Conservation (phyloP, 257 asterid genomes). For the Nicotiana noctiflora region DNA sequence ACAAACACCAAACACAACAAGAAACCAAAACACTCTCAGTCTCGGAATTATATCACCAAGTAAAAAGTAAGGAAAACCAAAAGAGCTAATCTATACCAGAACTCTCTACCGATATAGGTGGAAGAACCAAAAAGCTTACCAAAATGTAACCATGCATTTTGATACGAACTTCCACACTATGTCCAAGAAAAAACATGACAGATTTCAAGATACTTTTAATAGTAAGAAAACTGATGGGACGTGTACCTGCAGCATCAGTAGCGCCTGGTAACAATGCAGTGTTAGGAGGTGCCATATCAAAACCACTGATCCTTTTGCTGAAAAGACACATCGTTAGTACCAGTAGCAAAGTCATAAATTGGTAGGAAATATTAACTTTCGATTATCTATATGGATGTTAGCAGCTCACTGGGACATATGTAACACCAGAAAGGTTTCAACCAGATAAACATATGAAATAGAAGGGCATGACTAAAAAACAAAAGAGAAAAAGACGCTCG, state of each 20-base stretch:
- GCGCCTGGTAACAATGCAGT: constrained; percentile 54
- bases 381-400: not conserved
- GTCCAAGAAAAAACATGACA: constrained; percentile 37
- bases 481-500: not conserved
- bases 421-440: not conserved
- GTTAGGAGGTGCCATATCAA: constrained; percentile 94
- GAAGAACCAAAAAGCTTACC: constrained; percentile 75
- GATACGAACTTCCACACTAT: constrained; percentile 80
- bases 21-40: constrained; percentile 94
- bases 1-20: constrained; percentile 98
- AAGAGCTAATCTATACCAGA: constrained; percentile 38
- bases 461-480: not conserved
- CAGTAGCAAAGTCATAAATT: constrained; percentile 17
- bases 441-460: not conserved
- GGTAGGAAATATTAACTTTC: not conserved
- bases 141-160: constrained; percentile 68
- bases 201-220: constrained; percentile 24
- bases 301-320: constrained; percentile 96
- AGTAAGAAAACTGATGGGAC: constrained; percentile 17
- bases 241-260: constrained; percentile 53
- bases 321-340: constrained; percentile 30
- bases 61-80: constrained; percentile 40
- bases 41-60: constrained; percentile 50
- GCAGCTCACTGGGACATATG: not conserved
- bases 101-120: constrained; percentile 26